These are phyloP conservation scores for Heterobasidion parviporum DNA, from an alignment of 1,284 basidiomycete species.

Conservation along the genomic window DNA sequence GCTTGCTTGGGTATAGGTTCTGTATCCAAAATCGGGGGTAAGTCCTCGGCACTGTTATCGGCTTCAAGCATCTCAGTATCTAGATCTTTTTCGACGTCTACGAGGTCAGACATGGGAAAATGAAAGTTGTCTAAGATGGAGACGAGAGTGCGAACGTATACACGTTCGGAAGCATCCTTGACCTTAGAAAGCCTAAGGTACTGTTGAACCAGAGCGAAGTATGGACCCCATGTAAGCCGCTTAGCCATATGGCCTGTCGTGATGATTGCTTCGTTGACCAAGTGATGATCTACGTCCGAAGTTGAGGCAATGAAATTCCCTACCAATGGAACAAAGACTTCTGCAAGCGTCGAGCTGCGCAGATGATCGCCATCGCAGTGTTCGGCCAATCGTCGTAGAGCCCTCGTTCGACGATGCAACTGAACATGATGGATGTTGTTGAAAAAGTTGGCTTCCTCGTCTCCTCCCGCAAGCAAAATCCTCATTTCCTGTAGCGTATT, in stretches of 20 bases:
- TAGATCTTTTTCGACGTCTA: slow-evolving; percentile 23
- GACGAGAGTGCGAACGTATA: slow-evolving; percentile 84
- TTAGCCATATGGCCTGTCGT: slow-evolving; percentile 72
- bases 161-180: slow-evolving; percentile 71
- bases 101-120: slow-evolving; percentile 67
- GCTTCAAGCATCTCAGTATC: slow-evolving; percentile 19
- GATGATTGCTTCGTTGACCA: slow-evolving; percentile 86
- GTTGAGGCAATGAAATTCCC: slow-evolving; percentile 74
- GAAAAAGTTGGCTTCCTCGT: slow-evolving; percentile 96
- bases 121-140: slow-evolving; percentile 89
- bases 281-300: slow-evolving; percentile 76
- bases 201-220: slow-evolving; percentile 75
- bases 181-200: slow-evolving; percentile 73
- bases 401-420: slow-evolving; percentile 83
- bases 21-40: slow-evolving; percentile 9
- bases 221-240: slow-evolving; percentile 78
- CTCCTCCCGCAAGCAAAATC: slow-evolving; percentile 79
- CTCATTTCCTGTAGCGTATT: slow-evolving; percentile 70
- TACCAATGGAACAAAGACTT: slow-evolving; percentile 85
- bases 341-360: slow-evolving; percentile 67
- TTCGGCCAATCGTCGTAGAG: slow-evolving; percentile 81
- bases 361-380: slow-evolving; percentile 67
- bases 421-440: slow-evolving; percentile 95
- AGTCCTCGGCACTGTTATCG: slow-evolving; percentile 16
- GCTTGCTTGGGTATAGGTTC: slow-evolving; percentile 21